Evolutionary conservation across 805 yeast genomes (phyloP).

Genomic region (Ogataea wickerhamii): DNA sequence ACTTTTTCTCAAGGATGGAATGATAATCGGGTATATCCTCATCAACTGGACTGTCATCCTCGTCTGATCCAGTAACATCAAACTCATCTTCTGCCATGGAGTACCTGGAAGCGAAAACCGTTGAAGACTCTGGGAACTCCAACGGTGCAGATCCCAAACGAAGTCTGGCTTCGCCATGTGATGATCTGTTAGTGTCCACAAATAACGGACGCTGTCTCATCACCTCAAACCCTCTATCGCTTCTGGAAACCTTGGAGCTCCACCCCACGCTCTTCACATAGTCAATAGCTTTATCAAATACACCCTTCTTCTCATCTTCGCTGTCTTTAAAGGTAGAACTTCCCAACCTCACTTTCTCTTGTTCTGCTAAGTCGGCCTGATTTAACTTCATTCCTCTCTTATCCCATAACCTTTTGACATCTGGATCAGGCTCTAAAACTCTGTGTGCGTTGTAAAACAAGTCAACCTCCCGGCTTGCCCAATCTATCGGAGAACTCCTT

Average conservation of each 20-base stretch:
- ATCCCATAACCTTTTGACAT: slow-evolving; percentile 50
- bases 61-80: neutral
- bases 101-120: neutral
- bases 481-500: slow-evolving; percentile 34
- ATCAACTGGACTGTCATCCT: no score
- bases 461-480: slow-evolving; percentile 61
- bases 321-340: neutral
- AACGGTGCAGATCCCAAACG: neutral
- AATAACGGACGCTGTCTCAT: slow-evolving; percentile 25
- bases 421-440: slow-evolving; percentile 44
- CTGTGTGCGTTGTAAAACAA: slow-evolving; percentile 42
- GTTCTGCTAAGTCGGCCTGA: slow-evolving; percentile 14
- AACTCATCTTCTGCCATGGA: neutral
- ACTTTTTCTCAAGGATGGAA: no score
- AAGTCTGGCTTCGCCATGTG: neutral
- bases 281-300: neutral
- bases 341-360: slow-evolving; percentile 5
- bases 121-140: no score
- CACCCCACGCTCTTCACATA: neutral
- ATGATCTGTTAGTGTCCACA: neutral
- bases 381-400: slow-evolving; percentile 35
- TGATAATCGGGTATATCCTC: no score
- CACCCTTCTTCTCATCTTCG: slow-evolving; percentile 2
- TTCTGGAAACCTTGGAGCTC: neutral
- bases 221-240: slow-evolving; percentile 26